These are phyloP conservation scores for Rosa rugosa DNA, from an alignment of 306 rosid genomes.

Conservation along the genomic window DNA sequence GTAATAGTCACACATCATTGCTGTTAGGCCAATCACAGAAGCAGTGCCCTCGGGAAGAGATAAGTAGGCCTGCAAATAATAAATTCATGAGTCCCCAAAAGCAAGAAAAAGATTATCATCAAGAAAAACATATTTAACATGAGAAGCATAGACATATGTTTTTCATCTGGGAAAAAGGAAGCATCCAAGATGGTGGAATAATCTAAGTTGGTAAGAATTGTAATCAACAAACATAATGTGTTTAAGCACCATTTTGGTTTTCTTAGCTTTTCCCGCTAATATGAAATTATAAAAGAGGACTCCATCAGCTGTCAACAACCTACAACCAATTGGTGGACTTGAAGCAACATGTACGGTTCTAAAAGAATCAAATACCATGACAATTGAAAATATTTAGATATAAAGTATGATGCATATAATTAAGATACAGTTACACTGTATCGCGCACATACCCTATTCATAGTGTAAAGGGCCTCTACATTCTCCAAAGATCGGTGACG, in stretches of 20 bases:
- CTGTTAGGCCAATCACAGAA: constrained; percentile 88
- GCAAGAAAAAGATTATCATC: constrained; percentile 24
- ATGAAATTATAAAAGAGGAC: no score
- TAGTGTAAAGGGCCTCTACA: constrained; percentile 93
- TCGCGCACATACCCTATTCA: constrained; percentile 63
- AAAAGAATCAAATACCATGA: not conserved
- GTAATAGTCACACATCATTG: constrained; percentile 96
- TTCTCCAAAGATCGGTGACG: constrained; percentile 69
- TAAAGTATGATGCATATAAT: not conserved
- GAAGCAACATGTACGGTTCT: not conserved
- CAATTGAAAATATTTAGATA: not conserved
- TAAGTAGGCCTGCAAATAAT: constrained; percentile 79
- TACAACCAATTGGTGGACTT: not conserved
- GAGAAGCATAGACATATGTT: not conserved
- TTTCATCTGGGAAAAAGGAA: not conserved
- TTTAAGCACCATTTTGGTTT: no score
- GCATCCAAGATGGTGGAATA: not conserved
- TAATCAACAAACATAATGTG: not conserved
- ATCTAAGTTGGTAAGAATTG: not conserved
- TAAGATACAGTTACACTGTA: not conserved
- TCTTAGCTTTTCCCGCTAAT: no score
- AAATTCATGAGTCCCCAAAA: constrained; percentile 26
- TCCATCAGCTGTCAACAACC: not conserved
- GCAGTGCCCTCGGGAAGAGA: constrained; percentile 99
- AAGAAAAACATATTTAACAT: not conserved